Conservation (phyloP, 257 asterid genomes). For the Anisodus tanguticus region DNA sequence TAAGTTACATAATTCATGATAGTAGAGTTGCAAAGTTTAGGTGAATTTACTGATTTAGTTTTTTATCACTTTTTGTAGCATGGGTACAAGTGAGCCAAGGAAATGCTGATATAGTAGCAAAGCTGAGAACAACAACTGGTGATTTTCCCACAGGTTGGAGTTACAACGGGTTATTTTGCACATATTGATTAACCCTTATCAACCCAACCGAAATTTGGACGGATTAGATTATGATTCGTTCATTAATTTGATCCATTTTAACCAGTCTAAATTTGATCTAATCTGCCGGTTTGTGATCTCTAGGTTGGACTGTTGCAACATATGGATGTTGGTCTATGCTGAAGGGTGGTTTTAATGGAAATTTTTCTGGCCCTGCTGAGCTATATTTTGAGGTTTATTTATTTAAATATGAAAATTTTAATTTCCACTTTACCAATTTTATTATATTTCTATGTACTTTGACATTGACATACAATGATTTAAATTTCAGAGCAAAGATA, state of each 20-base stretch:
- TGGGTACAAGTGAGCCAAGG: constrained; percentile 25
- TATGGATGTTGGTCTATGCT: constrained; percentile 31
- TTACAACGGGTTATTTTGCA: background rate
- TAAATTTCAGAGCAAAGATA: constrained; percentile 20
- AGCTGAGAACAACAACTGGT: background rate
- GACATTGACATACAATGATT: background rate
- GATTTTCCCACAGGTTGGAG: constrained; percentile 24
- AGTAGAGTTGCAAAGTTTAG: no score
- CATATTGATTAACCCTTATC: background rate
- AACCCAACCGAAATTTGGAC: background rate
- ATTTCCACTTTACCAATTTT: no score
- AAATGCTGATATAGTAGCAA: constrained; percentile 19
- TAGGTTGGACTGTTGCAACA: constrained; percentile 21
- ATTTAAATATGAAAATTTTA: background rate
- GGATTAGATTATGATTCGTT: background rate
- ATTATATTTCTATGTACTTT: no score
- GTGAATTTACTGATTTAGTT: background rate
- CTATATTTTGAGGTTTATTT: constrained; percentile 15
- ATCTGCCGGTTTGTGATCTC: background rate
- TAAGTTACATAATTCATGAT: background rate
- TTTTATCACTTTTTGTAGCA: background rate
- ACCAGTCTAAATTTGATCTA: background rate
- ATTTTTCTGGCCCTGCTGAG: background rate
- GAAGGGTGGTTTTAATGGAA: constrained; percentile 27
- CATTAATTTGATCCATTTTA: no score